Evolutionary conservation across 2,329 filamentous ascomycete species (phyloP), one percentile per base, ranked within the genome.

Genomic region (Beauveria rudraprayagi): DNA sequence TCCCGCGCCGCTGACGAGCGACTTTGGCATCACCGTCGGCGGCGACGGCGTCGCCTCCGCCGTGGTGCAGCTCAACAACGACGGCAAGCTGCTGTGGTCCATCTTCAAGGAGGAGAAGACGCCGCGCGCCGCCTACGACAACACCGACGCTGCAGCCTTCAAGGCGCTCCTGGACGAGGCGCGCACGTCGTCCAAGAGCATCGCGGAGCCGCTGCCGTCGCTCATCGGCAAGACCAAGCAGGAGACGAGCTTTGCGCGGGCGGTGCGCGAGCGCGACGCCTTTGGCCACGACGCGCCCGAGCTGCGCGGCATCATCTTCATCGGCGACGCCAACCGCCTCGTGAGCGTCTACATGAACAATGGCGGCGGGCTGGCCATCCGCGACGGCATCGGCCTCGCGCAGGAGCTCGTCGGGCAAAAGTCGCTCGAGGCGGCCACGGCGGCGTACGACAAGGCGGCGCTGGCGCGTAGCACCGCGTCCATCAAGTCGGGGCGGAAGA

Each of bases 311-410:
- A 67, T 77, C 22, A 63, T 79, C 22, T 79, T 77, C 58, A 72
- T 79, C 19, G 77, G 77, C 10, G 77, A 80, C 62, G 70, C 71
- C 56, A 79, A 80, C 64, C 77, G 79, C 64, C 75, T 75, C 5
- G 73, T 78, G 16, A 77, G 70, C 46, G 73, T 76, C 0, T 80
- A 77, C 67, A 74, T 76, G 1, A 76, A 77, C 5, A 76, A 75
- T 62, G 78, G 78, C 3, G 76, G 76, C 1, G 78, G 76, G 62
- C 65, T 78, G 61, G 77, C 77, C 0, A 62, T 79, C 34, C 74
- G 72, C 63, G 77, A 79, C 62, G 76, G 72, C 0, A 75, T 72
- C 70, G 72, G 76, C 47, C 70, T 78, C 19, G 75, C 74, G 6
- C 67, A 70, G 52, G 66, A 71, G 60, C 63, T 78, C 22, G 71